Percentiles rank a stretch among this genome's conserved stretches.
Evolutionary conservation across 768 basidiomycete genomes (phyloP).

Genomic region (Lentinula aciculospora): DNA sequence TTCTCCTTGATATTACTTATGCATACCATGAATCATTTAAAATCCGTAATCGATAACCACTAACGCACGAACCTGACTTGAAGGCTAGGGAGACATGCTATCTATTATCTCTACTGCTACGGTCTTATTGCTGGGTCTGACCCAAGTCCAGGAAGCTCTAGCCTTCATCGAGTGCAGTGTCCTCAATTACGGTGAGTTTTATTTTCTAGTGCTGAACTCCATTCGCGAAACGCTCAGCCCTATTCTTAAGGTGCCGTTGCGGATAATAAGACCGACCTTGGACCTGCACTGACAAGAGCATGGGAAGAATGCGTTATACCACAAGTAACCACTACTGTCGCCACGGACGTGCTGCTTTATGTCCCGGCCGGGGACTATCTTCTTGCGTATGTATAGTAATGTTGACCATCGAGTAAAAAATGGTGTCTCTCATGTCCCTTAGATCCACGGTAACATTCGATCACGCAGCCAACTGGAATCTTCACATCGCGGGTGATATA

Average conservation of each 20-base stretch:
- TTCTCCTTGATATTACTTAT: too few relatives aligned
- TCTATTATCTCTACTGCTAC: not conserved
- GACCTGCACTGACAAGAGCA: conserved; percentile 18
- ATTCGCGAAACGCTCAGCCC: not conserved
- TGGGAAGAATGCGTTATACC: conserved; percentile 17
- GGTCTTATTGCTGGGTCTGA: not conserved
- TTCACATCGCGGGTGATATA: conserved; percentile 17
- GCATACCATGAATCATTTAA: too few relatives aligned
- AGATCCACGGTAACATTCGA: conserved; percentile 14
- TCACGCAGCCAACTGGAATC: conserved; percentile 16
- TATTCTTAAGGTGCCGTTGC: conserved; percentile 10
- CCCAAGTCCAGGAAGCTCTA: not conserved
- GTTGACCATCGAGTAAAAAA: not conserved
- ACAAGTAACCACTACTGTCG: conserved; percentile 11
- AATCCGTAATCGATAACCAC: too few relatives aligned
- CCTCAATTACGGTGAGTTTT: conserved; percentile 13
- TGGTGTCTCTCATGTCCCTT: not conserved
- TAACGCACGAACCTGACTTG: too few relatives aligned
- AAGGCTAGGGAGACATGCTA: not conserved
- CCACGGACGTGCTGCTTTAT: conserved; percentile 14
- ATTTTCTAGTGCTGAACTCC: not conserved
- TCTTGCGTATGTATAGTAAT: not conserved
- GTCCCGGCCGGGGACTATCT: conserved; percentile 20
- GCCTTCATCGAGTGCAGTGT: conserved; percentile 19
- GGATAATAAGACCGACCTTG: conserved; percentile 20